Evolutionary conservation across 108 stramenopile species (phyloP).

Genomic region (Hondaea fermentalgiana): DNA sequence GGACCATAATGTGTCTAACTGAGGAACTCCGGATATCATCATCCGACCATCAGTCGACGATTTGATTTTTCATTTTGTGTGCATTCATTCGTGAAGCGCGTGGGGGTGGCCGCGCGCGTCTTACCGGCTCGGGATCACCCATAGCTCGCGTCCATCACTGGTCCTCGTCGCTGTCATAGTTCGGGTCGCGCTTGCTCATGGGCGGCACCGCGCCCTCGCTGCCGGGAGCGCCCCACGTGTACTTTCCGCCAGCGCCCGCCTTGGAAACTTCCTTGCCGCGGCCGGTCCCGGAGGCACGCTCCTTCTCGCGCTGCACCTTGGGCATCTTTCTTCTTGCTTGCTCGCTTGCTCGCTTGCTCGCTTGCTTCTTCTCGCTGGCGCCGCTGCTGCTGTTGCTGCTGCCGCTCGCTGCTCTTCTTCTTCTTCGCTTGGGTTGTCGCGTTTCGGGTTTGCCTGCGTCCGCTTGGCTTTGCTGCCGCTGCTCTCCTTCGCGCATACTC

Average conservation of each 20-base stretch:
- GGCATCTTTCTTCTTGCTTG: background rate
- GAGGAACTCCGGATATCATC: background rate
- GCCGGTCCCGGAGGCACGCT: background rate
- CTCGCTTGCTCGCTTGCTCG: too few relatives aligned
- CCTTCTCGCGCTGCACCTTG: constrained; percentile 17
- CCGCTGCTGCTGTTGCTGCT: too few relatives aligned
- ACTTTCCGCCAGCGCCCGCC: background rate
- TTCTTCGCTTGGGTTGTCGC: too few relatives aligned
- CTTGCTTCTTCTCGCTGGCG: too few relatives aligned
- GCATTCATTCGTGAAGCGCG: background rate
- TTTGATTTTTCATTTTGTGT: background rate
- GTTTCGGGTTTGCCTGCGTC: too few relatives aligned
- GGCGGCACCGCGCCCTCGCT: background rate
- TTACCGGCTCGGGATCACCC: background rate
- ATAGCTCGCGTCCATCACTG: background rate
- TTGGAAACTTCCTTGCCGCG: constrained; percentile 18
- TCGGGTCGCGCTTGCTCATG: background rate
- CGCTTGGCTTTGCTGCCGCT: too few relatives aligned
- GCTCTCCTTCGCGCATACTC: too few relatives aligned
- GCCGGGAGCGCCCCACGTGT: background rate
- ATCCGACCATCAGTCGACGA: background rate
- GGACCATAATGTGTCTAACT: too few relatives aligned
- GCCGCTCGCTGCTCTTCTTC: too few relatives aligned
- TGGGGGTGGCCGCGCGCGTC: background rate
- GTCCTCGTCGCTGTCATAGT: background rate